A percentile compares a stretch with the other conserved stretches of the same genome.
Conservation (phyloP, 148 eudicot genomes). For the Cornus controversa region DNA sequence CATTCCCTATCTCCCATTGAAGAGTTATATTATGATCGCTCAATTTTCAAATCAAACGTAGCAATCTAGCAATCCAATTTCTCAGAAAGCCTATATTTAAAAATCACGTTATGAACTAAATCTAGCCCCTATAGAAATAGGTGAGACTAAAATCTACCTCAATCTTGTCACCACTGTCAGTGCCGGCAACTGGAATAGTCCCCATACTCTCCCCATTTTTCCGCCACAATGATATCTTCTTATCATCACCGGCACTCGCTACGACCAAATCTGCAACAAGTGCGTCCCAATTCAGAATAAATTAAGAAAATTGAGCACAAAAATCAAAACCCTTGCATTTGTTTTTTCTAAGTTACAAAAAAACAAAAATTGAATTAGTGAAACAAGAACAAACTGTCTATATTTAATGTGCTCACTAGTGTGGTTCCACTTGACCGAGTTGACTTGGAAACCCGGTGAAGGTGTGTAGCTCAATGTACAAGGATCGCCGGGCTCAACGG, state of each 20-base stretch:
- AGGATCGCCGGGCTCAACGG: slow-evolving; percentile 73
- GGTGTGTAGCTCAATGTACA: slow-evolving; percentile 69
- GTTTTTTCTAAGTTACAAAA: too few species aligned
- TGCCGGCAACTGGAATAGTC: slow-evolving; percentile 56
- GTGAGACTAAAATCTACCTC: slow-evolving; percentile 43
- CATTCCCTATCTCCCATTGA: too few species aligned
- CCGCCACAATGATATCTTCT: slow-evolving; percentile 76
- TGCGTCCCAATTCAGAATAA: neutral
- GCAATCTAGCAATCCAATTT: neutral
- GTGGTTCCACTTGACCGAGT: slow-evolving; percentile 96
- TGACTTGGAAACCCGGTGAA: slow-evolving; percentile 60
- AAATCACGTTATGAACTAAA: neutral
- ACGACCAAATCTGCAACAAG: slow-evolving; percentile 78
- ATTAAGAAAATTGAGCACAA: neutral
- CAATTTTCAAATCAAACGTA: neutral
- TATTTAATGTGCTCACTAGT: slow-evolving; percentile 48
- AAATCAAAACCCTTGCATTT: neutral
- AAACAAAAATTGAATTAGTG: too few species aligned
- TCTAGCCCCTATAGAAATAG: neutral
- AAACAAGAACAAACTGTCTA: too few species aligned
- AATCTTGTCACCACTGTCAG: slow-evolving; percentile 57
- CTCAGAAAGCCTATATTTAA: neutral
- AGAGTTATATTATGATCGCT: too few species aligned
- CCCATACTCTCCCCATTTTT: slow-evolving; percentile 81
- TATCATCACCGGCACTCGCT: slow-evolving; percentile 95